Base-by-base conservation (phyloP, 495 filamentous ascomycete species). In the Podospora didyma region DNA sequence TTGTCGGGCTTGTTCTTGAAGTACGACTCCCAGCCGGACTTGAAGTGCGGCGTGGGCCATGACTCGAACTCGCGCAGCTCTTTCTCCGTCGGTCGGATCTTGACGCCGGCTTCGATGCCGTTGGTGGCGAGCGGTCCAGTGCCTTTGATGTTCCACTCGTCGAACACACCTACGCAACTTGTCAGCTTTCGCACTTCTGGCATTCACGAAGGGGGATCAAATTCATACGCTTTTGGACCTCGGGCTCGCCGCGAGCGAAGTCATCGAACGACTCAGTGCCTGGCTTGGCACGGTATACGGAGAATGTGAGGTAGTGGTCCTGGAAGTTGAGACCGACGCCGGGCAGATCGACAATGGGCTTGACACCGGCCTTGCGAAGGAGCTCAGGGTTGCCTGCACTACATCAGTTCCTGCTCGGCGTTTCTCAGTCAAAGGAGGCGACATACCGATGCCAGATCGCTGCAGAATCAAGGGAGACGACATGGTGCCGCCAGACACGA, bases 1-100 rank as follows among this genome's bases (percentile, higher is more conserved):
- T 92, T 92, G 69, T 92, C 89, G 0, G 87, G 86, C 72, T 90
- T 89, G 62, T 91, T 72, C 75, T 90, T 89, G 72, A 92, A 94
- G 75, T 92, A 91, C 23, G 79, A 82, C 54, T 92, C 84, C 86
- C 87, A 92, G 9, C 87, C 88, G 11, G 73, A 67, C 21, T 75
- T 74, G 67, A 92, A 92, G 31, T 88, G 81, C 3, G 83, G 82
- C 21, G 81, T 85, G 0, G 85, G 84, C 80, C 84, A 86, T 6
- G 66, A 73, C 48, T 82, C 82, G 67, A 91, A 85, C 65, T 86
- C 77, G 44, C 79, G 77, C 14, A 92, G 73, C 60, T 94, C 89
- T 22, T 85, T 65, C 63, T 84, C 79, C 0, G 81, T 89, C 0
- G 89, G 88, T 7, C 89, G 79, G 57, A 91, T 79, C 68, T 94